phyloP scores from a whole-genome alignment of 2,329 filamentous ascomycete species.

The Clonostachys rhizophaga region DNA sequence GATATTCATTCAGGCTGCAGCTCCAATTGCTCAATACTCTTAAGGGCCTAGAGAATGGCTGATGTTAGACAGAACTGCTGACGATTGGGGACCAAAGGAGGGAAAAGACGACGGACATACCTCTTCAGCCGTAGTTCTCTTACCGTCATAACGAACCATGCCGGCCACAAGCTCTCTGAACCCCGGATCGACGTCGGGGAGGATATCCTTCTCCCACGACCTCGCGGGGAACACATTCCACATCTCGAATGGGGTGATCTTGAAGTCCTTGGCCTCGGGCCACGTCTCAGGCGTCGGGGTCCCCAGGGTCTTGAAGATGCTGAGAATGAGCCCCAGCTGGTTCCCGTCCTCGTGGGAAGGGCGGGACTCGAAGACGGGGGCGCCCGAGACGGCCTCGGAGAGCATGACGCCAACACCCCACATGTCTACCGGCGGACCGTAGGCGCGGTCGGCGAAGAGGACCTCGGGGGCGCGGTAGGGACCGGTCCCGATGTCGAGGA shows the following conservation, averaged over 20 bases:
- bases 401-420: slow-evolving; percentile 86
- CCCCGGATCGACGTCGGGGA: slow-evolving; percentile 53
- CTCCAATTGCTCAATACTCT: too few relatives aligned
- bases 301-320: slow-evolving; percentile 87
- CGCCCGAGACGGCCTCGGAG: slow-evolving; percentile 62
- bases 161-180: slow-evolving; percentile 62
- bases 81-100: too few relatives aligned
- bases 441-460: slow-evolving; percentile 76
- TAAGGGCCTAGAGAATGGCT: background rate
- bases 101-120: slow-evolving; percentile 11
- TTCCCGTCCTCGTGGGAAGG: slow-evolving; percentile 72
- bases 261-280: slow-evolving; percentile 71
- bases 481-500: slow-evolving; percentile 90
- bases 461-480: slow-evolving; percentile 88
- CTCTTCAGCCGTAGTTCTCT: slow-evolving; percentile 59
- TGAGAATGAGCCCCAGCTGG: slow-evolving; percentile 84
- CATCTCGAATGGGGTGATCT: slow-evolving; percentile 81
- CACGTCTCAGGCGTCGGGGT: slow-evolving; percentile 77
- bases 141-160: slow-evolving; percentile 69
- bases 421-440: slow-evolving; percentile 72
- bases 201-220: slow-evolving; percentile 60
- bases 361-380: slow-evolving; percentile 78
- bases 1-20: background rate
- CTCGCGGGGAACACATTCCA: slow-evolving; percentile 70
- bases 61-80: background rate